phyloP scores from a whole-genome alignment of 2,329 filamentous ascomycete genomes.

The Dendryphion nanum region DNA sequence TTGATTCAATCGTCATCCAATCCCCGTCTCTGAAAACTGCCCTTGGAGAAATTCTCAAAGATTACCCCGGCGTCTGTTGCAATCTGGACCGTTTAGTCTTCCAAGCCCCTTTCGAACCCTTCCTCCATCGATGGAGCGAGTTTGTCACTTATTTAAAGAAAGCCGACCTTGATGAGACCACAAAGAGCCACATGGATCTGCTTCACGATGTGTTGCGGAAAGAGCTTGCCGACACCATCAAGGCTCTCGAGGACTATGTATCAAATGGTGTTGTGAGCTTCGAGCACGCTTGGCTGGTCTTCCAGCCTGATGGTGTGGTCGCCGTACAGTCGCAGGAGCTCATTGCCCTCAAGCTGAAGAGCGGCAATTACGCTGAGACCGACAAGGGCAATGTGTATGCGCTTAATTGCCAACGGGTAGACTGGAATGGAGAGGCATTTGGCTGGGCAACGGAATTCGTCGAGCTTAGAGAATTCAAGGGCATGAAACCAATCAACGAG shows the following conservation, averaged over 20 bases:
- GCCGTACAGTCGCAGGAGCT: conserved; percentile 18
- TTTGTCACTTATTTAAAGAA: conserved; percentile 18
- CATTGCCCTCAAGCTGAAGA: conserved; percentile 18
- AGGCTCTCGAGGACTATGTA: conserved; percentile 37
- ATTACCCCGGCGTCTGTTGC: conserved; percentile 61
- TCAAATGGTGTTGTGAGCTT: conserved; percentile 38
- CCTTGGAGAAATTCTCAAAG: conserved; percentile 54
- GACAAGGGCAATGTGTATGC: conserved; percentile 20
- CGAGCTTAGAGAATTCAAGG: conserved; percentile 58
- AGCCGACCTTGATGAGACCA: conserved; percentile 16
- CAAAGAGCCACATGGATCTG: conserved; percentile 36
- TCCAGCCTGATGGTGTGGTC: conserved; percentile 33
- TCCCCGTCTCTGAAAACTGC: conserved; percentile 59
- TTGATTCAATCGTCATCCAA: conserved; percentile 65
- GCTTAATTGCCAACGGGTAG: conserved; percentile 23
- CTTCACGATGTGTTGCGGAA: conserved; percentile 35
- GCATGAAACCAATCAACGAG: conserved; percentile 74
- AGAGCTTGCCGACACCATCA: conserved; percentile 41
- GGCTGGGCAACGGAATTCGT: conserved; percentile 21
- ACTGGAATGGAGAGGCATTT: conserved; percentile 33
- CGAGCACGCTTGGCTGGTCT: conserved; percentile 44
- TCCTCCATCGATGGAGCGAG: conserved; percentile 63
- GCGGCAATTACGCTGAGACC: conserved; percentile 17
- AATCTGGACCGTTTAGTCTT: conserved; percentile 62
- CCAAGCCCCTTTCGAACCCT: conserved; percentile 58